Base-by-base conservation (phyloP, 2,329 filamentous ascomycete species). In the Colletotrichum falcatum region DNA sequence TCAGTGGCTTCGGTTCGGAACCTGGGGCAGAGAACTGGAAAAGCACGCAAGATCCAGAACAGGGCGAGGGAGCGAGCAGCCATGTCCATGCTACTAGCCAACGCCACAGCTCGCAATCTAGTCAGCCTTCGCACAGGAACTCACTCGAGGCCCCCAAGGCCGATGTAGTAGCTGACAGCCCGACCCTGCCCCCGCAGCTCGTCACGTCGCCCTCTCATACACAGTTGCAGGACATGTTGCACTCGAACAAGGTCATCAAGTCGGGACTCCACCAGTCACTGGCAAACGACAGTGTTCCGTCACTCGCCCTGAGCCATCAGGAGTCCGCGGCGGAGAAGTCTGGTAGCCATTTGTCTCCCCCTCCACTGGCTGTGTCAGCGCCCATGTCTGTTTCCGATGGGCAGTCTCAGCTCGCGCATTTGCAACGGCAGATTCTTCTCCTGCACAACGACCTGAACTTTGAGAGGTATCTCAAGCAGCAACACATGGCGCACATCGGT, bases 381-480 rank as follows among this genome's bases (percentile, higher is more conserved):
- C 59, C 69, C 0, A 23, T 28, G 14, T 71, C 69, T 74, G 33
- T 66, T 75, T 3, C 77, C 58, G 79, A 83, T 62, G 63, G 75
- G 59, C 75, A 80, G 70, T 77, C 81, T 20, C 81, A 86, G 67
- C 76, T 86, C 35, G 82, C 86, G 1, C 88, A 89, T 73, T 81
- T 96, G 4, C 90, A 94, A 74, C 88, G 91, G 51, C 91, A 94
- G 75, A 88, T 94, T n/a, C 87, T 94, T 63, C 82, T 95, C 2
- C 80, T 96, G 14, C 90, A 91, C 54, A 96, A 95, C 72, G 93
- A 96, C 75, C 84, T 96, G 53, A 93, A 92, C 73, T 96, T 95
- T 76, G 94, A 96, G 78, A 87, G 92, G 33, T 95, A 94, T 79
- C 86, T 95, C 75, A 95, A 95, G 77, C 89, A 94, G 73, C 93